Evolutionary conservation across 1,284 basidiomycete genomes (phyloP), one percentile per base, ranked within the genome.

Genomic region (Melampsora occidentalis): DNA sequence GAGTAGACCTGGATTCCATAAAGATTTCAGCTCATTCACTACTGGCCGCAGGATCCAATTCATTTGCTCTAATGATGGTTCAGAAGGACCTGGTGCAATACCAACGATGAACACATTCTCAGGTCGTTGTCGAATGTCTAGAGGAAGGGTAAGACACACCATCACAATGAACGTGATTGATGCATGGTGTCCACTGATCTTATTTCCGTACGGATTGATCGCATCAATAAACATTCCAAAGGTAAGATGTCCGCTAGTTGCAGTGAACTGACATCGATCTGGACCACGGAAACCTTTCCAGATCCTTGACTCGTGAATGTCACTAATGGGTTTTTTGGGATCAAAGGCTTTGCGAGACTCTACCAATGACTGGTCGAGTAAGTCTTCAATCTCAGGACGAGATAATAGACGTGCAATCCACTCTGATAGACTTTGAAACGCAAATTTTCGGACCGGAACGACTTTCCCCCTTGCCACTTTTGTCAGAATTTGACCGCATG

Each of bases 71-170:
- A 81, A 63, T 28, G 78, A 78, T 1, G 85, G 84, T 72, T 84
- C 83, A 14, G 79, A 77, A 6, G 83, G 84, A 14, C 83, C 84
- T 16, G 85, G 85, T 20, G 85, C 81, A 49, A 84, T 79, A 2
- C 82, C 82, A 31, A 79, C 68, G 14, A 79, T 46, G 49, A 57
- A 77, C 25, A 78, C 62, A 57, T 80, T 78, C 25, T 79, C 67
- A 0, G 64, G 31, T 25, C 64, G 35, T 42, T 78, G 79, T 16
- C 79, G 77, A 14, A 77, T 9, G n/a, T 65, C 49, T 51, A 75
- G 53, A 12, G 78, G 77, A 39, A 80, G 76, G 31, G n/a, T 63
- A 25, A 35, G 35, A 35, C 35, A 35, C 35, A 35, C 35, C 35
- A 35, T 35, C 35, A 35, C 35, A 35, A 35, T 35, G 9, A 35